phyloP scores from a whole-genome alignment of 495 filamentous ascomycete species.

The Friedmanniomyces endolithicus region DNA sequence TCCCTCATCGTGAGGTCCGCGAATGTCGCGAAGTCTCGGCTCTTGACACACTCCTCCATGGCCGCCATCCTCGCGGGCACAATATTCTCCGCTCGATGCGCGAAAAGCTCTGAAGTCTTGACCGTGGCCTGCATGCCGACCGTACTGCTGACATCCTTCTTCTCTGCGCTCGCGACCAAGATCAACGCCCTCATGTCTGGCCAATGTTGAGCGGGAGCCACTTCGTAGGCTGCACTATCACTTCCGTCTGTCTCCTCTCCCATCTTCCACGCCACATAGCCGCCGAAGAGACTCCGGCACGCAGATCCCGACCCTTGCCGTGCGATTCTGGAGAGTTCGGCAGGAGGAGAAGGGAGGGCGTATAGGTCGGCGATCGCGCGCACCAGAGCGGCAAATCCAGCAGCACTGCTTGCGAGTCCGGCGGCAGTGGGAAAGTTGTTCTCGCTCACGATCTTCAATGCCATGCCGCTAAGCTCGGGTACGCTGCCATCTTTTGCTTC shows the following conservation, averaged over 20 bases:
- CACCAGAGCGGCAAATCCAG: constrained; percentile 89
- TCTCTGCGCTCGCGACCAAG: constrained; percentile 77
- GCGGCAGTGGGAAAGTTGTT: constrained; percentile 99
- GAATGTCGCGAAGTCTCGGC: constrained; percentile 73
- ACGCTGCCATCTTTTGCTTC: constrained; percentile 58
- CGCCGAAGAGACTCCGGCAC: constrained; percentile 81
- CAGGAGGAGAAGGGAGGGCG: constrained; percentile 60
- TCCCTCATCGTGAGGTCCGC: constrained; percentile 88
- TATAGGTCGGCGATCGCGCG: constrained; percentile 88
- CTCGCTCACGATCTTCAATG: constrained; percentile 72
- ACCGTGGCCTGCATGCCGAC: constrained; percentile 96
- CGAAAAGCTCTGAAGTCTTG: constrained; percentile 69
- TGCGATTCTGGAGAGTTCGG: constrained; percentile 74
- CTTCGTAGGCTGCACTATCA: constrained; percentile 73
- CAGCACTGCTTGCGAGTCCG: constrained; percentile 84
- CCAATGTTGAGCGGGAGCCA: constrained; percentile 81
- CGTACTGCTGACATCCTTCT: constrained; percentile 87
- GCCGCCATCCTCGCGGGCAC: constrained; percentile 75
- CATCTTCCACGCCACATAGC: constrained; percentile 87
- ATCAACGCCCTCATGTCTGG: constrained; percentile 85
- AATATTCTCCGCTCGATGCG: constrained; percentile 52
- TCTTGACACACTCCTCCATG: constrained; percentile 70
- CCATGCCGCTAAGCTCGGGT: constrained; percentile 60
- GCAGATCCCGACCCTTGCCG: constrained; percentile 93
- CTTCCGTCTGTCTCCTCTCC: constrained; percentile 59